These are phyloP conservation scores for Piper longum DNA, from an alignment of 164 flowering plant species.

Conservation along the genomic window DNA sequence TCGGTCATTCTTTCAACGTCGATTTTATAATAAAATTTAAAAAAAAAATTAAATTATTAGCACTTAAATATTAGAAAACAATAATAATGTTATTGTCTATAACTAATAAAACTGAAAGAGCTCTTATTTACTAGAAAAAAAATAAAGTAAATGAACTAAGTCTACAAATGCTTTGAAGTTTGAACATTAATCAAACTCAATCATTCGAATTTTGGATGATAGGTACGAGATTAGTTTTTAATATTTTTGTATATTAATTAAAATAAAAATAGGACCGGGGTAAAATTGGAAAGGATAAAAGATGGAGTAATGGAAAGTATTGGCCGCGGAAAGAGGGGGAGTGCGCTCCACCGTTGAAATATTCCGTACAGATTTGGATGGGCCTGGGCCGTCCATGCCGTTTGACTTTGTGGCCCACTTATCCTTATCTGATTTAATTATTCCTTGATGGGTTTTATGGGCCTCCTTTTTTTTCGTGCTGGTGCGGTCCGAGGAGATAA, in stretches of 20 bases:
- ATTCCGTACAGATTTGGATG: constrained; percentile 12
- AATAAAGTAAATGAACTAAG: too few relatives aligned
- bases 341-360: constrained; percentile 26
- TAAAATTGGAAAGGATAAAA: constrained; percentile 4
- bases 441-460: background rate
- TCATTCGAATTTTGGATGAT: too few relatives aligned
- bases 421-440: background rate
- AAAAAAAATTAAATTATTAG: too few relatives aligned
- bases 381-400: background rate
- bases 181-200: too few relatives aligned
- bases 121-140: too few relatives aligned
- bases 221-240: constrained; percentile 22
- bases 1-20: too few relatives aligned
- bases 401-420: background rate
- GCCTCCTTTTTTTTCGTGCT: background rate
- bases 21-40: too few relatives aligned
- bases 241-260: background rate
- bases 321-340: background rate
- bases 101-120: too few relatives aligned
- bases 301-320: constrained; percentile 22
- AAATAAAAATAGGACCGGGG: background rate
- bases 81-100: too few relatives aligned
- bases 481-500: background rate
- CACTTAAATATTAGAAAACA: too few relatives aligned
- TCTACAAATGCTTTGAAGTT: too few relatives aligned